Evolutionary conservation across 345 rosid genomes (phyloP), one percentile per base, ranked within the genome.

Genomic region (rapeseed (Brassica napus)): DNA sequence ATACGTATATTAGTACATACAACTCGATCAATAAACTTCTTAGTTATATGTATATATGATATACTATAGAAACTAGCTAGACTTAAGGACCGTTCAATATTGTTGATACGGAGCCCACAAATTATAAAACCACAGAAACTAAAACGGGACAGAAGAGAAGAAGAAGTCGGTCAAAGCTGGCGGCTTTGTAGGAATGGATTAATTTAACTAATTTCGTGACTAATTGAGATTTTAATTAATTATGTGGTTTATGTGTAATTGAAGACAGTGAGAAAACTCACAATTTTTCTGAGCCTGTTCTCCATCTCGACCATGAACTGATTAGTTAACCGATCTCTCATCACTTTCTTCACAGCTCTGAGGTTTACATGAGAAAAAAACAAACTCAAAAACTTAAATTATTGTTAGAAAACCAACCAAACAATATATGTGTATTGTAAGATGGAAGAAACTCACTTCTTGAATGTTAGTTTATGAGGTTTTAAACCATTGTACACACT

Each of bases 211-310:
- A 77, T 30, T 39, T 8, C 23, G 16, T 47, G 47, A 47, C 24
- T 75, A 71, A 32, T 60, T 54, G 47, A 44, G 52, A 55, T 54
- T 58, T 18, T 30, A 68, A 14, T 6, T 63, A 55, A 23, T 34
- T 54, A 69, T 7, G 49, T 69, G 18, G 49, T 28, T 31, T 58
- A 24, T 10, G 64, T 65, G 18, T 26, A 55, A 71, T 0, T 55
- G 34, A 8, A 78, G 61, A 57, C 5, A 16, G 15, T 6, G 16
- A 15, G 15, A 60, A 57, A 15, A 60, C 89, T 69, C 69, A 93
- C 98, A 81, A 78, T 77, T 76, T 18, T 44, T 55, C 90, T 85
- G 6, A 91, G 0, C 26, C 65, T 68, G 26, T 92, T 89, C 84
- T 91, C 94, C 69, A 93, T 72, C 44, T 16, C 57, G n/a, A 65